A percentile compares a stretch with the other conserved stretches of the same genome.
Evolutionary conservation across 2,329 filamentous ascomycete genomes (phyloP).

Genomic region (Colletotrichum sidae): DNA sequence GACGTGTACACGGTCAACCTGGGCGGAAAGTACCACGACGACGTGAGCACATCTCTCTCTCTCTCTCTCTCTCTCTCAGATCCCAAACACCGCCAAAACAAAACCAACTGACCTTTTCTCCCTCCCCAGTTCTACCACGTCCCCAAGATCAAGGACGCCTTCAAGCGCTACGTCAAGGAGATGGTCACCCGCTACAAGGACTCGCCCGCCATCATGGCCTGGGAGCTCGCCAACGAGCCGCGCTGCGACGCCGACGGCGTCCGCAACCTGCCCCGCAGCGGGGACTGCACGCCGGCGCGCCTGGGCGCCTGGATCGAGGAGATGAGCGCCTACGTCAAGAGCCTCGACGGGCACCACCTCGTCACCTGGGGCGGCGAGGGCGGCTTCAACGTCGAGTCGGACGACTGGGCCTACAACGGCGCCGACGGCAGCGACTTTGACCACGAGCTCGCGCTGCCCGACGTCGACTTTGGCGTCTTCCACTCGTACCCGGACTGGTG

Average conservation of each 20-base stretch:
- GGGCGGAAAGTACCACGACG: constrained; percentile 60
- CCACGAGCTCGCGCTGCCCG: constrained; percentile 57
- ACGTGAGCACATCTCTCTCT: constrained; percentile 45
- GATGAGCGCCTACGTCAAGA: constrained; percentile 66
- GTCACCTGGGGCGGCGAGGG: constrained; percentile 70
- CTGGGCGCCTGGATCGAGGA: constrained; percentile 63
- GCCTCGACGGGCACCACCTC: constrained; percentile 62
- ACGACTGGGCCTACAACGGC: constrained; percentile 60
- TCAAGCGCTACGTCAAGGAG: constrained; percentile 68
- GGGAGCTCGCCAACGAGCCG: constrained; percentile 70
- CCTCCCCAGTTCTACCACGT: constrained; percentile 58
- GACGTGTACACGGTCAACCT: constrained; percentile 64
- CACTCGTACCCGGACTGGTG: constrained; percentile 69
- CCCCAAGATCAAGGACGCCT: constrained; percentile 62
- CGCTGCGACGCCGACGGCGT: constrained; percentile 59
- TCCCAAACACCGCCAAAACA: no score
- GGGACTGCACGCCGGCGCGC: constrained; percentile 53
- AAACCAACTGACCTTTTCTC: neutral
- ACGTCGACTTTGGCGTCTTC: constrained; percentile 66
- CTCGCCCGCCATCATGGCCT: constrained; percentile 61
- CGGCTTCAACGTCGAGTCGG: constrained; percentile 59
- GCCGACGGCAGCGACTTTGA: constrained; percentile 66
- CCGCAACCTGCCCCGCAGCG: constrained; percentile 58
- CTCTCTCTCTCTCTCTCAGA: no score
- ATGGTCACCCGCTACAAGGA: constrained; percentile 64